These are phyloP conservation scores for Pythium folliculosum DNA, from an alignment of 352 stramenopile species.

Conservation along the genomic window DNA sequence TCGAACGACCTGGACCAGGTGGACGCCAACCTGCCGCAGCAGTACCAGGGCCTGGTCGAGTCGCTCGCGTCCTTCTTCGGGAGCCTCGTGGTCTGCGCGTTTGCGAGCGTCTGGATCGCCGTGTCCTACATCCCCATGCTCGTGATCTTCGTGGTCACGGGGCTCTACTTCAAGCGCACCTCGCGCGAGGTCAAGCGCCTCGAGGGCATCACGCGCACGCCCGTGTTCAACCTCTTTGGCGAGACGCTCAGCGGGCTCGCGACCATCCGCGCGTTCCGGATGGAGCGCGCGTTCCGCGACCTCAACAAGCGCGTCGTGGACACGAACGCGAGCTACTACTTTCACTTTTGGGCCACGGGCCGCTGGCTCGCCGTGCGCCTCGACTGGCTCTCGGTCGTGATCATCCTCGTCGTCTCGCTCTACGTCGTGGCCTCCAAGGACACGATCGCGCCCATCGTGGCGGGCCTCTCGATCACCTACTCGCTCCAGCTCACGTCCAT, in stretches of 20 bases:
- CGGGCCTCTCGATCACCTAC: slow-evolving; percentile 89
- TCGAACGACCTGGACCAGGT: slow-evolving; percentile 63
- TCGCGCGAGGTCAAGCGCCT: slow-evolving; percentile 92
- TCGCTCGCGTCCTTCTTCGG: slow-evolving; percentile 32
- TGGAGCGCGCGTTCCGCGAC: slow-evolving; percentile 33
- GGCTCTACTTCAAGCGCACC: slow-evolving; percentile 85
- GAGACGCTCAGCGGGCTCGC: slow-evolving; percentile 92
- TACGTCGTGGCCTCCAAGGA: slow-evolving; percentile 70
- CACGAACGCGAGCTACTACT: slow-evolving; percentile 46
- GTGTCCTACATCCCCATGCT: slow-evolving; percentile 65
- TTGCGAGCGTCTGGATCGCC: slow-evolving; percentile 39
- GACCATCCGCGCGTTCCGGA: slow-evolving; percentile 86
- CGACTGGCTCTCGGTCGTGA: slow-evolving; percentile 66
- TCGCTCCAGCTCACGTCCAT: slow-evolving; percentile 83
- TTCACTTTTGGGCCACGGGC: slow-evolving; percentile 39
- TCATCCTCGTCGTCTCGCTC: slow-evolving; percentile 88
- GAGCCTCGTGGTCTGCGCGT: slow-evolving; percentile 37
- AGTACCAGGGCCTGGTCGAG: slow-evolving; percentile 47
- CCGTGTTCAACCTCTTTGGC: slow-evolving; percentile 92
- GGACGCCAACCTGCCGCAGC: slow-evolving; percentile 40
- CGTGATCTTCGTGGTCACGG: slow-evolving; percentile 39
- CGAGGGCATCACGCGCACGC: slow-evolving; percentile 85
- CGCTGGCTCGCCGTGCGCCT: slow-evolving; percentile 95
- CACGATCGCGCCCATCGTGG: slow-evolving; percentile 51
- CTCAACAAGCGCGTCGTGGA: slow-evolving; percentile 40